Percentiles rank a stretch among this genome's conserved stretches.
Evolutionary conservation across 441 rosid species (phyloP).

Genomic region (Pelargonium citronellum): DNA sequence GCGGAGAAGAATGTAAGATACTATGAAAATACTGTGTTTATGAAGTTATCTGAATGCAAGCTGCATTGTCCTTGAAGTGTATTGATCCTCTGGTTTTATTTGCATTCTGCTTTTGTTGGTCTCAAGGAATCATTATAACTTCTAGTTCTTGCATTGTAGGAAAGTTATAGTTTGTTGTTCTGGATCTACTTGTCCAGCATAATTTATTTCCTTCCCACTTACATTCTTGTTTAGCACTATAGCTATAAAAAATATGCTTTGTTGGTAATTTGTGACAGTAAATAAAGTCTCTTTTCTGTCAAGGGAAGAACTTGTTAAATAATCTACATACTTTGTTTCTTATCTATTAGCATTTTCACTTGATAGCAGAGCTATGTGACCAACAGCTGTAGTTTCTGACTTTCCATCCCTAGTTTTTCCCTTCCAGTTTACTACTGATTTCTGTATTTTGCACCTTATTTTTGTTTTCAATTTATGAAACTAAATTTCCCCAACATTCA

Average conservation of each 20-base stretch:
- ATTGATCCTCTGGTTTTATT: not conserved
- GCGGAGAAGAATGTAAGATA: conserved; percentile 94
- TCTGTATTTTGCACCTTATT: not conserved
- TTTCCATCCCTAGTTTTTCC: not conserved
- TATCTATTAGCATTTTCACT: not conserved
- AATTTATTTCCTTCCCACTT: too few species aligned
- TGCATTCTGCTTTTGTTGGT: not conserved
- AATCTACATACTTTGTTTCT: not conserved
- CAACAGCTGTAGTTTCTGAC: not conserved
- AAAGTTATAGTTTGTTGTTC: not conserved
- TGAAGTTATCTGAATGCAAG: not conserved
- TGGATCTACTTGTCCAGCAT: too few species aligned
- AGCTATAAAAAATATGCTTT: too few species aligned
- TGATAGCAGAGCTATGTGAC: not conserved
- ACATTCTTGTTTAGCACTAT: too few species aligned
- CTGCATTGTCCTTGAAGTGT: not conserved
- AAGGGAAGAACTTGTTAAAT: not conserved
- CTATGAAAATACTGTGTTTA: not conserved
- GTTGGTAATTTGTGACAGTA: too few species aligned
- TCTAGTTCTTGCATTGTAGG: not conserved
- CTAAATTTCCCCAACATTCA: not conserved
- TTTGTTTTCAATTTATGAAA: not conserved
- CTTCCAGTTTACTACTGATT: not conserved
- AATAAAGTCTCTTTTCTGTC: too few species aligned
- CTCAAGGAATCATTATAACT: not conserved